Conservation (phyloP, 768 basidiomycete species). For the Hericium alpestre region DNA sequence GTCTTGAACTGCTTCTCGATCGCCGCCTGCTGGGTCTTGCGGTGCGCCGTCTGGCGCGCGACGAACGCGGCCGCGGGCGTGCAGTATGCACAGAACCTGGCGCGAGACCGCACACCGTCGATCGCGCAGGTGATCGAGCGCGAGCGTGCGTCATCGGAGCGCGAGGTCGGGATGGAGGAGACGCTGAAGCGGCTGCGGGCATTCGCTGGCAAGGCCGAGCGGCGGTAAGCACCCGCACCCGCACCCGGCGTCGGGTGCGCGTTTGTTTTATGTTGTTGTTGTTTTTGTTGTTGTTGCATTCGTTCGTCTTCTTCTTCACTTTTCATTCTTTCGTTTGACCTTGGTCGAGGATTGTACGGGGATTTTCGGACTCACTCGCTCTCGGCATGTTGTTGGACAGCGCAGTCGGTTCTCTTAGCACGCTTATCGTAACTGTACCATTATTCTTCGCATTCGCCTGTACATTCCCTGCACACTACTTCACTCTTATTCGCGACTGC, state of each 20-base stretch:
- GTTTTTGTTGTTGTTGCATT: neutral
- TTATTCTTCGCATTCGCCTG: neutral
- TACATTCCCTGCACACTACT: neutral
- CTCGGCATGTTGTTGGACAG: neutral
- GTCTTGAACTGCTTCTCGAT: constrained; percentile 89
- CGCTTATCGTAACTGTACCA: neutral
- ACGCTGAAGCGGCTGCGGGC: constrained; percentile 11
- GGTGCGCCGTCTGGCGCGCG: constrained; percentile 50
- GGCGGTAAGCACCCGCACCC: neutral
- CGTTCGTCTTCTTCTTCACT: neutral
- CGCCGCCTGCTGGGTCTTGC: constrained; percentile 57
- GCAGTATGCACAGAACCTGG: neutral
- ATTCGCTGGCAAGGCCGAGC: constrained; percentile 4
- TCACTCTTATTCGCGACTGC: no score
- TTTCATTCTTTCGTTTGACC: neutral
- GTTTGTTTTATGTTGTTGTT: neutral
- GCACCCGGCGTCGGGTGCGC: neutral
- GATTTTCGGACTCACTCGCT: no score
- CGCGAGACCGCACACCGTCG: constrained; percentile 6
- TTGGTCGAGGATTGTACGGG: neutral
- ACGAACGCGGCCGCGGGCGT: neutral
- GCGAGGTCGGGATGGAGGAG: constrained; percentile 12
- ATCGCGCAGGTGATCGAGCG: constrained; percentile 13
- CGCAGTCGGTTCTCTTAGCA: neutral
- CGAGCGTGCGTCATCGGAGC: neutral